A percentile compares a stretch with the other conserved stretches of the same genome.
These are phyloP conservation scores for Aspergillus diversus DNA, from an alignment of 495 filamentous ascomycete genomes.

Conservation along the genomic window DNA sequence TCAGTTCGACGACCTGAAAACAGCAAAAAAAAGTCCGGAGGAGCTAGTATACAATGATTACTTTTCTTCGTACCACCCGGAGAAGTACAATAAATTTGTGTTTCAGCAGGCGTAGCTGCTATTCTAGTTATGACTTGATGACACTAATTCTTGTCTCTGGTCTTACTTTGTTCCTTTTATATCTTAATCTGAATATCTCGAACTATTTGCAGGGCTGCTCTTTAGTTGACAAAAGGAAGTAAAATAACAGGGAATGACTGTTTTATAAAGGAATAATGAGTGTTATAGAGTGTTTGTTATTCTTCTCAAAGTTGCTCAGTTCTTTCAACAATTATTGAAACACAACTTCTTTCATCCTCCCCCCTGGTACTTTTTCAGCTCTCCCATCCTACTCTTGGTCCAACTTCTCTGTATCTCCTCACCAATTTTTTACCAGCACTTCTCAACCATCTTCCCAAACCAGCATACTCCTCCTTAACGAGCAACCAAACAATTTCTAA, in stretches of 20 bases:
- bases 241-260: too few relatives aligned
- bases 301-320: too few relatives aligned
- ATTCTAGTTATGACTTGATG: not conserved
- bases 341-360: not conserved
- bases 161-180: not conserved
- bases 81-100: slow-evolving; percentile 30
- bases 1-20: slow-evolving; percentile 32
- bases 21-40: slow-evolving; percentile 21
- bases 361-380: not conserved
- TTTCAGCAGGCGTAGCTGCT: slow-evolving; percentile 15
- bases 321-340: too few relatives aligned
- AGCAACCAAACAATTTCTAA: slow-evolving; percentile 7
- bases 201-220: too few relatives aligned
- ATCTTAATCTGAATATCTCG: not conserved
- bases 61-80: slow-evolving; percentile 31
- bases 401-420: not conserved
- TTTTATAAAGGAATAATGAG: too few relatives aligned
- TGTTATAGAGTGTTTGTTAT: too few relatives aligned
- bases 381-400: not conserved
- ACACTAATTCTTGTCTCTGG: not conserved
- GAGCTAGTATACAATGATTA: slow-evolving; percentile 32
- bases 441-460: not conserved
- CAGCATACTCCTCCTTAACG: slow-evolving; percentile 1
- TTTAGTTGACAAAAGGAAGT: too few relatives aligned
- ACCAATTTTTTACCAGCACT: not conserved